These are phyloP conservation scores for Lolium rigidum DNA, from an alignment of 176 grass and related monocot species.

Conservation along the genomic window DNA sequence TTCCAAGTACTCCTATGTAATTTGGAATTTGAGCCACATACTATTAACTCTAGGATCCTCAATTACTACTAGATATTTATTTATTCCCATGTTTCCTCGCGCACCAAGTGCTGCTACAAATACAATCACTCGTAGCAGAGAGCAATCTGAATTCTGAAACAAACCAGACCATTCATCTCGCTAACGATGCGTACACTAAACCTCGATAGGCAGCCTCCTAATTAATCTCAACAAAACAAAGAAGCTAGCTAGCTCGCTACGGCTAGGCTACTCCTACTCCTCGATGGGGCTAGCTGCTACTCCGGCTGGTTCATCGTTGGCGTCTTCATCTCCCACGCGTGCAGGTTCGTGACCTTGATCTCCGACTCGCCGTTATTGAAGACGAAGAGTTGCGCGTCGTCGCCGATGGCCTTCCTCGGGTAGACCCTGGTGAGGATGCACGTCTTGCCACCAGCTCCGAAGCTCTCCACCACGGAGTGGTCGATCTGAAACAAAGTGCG, in stretches of 20 bases:
- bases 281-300: constrained; percentile 3
- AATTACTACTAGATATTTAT: neutral
- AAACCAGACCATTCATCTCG: neutral
- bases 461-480: constrained; percentile 71
- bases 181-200: neutral
- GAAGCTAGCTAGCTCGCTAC: constrained; percentile 19
- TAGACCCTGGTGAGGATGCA: constrained; percentile 73
- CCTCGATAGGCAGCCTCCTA: neutral
- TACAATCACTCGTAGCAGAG: constrained; percentile 7
- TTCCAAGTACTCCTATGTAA: no score
- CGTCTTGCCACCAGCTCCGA: constrained; percentile 52
- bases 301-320: constrained; percentile 45
- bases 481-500: constrained; percentile 48
- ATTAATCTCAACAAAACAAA: constrained; percentile 23
- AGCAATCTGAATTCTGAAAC: constrained; percentile 9
- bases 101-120: constrained; percentile 3
- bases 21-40: neutral
- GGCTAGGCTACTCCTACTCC: neutral
- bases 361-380: constrained; percentile 63
- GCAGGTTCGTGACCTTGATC: constrained; percentile 46
- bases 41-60: neutral
- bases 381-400: constrained; percentile 52
- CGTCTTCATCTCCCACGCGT: constrained; percentile 72
- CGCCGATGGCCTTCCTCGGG: constrained; percentile 50
- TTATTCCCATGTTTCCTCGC: neutral